A percentile compares a stretch with the other conserved stretches of the same genome.
Conservation (phyloP, 345 rosid species). For the Eucalyptus leucophloia region DNA sequence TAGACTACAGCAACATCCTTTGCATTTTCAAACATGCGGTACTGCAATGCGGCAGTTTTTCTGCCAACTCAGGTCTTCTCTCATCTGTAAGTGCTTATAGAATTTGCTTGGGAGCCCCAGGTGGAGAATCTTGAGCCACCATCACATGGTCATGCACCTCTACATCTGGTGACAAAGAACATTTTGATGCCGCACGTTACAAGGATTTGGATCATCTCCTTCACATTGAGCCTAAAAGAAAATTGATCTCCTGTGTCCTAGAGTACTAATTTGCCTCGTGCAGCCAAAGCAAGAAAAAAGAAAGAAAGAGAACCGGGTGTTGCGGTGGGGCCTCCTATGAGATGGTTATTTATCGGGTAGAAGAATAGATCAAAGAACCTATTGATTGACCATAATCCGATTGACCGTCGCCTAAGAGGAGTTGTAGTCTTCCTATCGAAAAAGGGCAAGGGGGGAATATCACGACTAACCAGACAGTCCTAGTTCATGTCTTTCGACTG, state of each 20-base stretch:
- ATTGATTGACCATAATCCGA: background rate
- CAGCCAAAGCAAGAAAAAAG: background rate
- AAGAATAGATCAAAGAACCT: background rate
- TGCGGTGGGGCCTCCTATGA: background rate
- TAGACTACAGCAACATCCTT: background rate
- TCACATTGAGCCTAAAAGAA: background rate
- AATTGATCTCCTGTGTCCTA: background rate
- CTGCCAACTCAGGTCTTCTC: background rate
- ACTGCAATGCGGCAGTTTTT: background rate
- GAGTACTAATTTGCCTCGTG: background rate
- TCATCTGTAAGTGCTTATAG: background rate
- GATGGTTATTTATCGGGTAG: background rate
- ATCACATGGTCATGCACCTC: background rate
- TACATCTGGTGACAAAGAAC: background rate
- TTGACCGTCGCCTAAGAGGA: background rate
- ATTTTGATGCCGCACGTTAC: background rate
- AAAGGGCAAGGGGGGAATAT: background rate
- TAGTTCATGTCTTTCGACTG: background rate
- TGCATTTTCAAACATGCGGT: background rate
- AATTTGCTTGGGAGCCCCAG: background rate
- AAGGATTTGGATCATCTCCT: background rate
- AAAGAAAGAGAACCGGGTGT: background rate
- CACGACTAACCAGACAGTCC: background rate
- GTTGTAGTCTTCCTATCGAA: background rate
- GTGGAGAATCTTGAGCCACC: background rate